Percentiles rank a stretch among this genome's conserved stretches.
Evolutionary conservation across 2,329 filamentous ascomycete species (phyloP).

Genomic region (Ilyonectria mors-panacis): DNA sequence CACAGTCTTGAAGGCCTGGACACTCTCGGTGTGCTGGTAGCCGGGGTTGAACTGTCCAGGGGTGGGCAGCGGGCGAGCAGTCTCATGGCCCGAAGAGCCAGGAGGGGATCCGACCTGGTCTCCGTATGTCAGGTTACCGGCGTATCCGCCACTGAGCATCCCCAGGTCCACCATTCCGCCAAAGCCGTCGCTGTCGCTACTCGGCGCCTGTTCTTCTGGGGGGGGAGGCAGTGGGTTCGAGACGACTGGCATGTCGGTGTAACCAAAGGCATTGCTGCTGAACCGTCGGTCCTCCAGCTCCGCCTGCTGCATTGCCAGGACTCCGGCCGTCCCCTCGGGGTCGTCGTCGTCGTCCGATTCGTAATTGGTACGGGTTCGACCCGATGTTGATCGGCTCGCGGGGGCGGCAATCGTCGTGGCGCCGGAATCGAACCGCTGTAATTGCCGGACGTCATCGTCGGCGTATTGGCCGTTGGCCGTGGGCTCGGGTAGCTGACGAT

Average conservation of each 20-base stretch:
- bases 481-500: slow-evolving; percentile 57
- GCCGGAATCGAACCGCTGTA: slow-evolving; percentile 66
- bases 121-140: slow-evolving; percentile 67
- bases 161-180: slow-evolving; percentile 77
- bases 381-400: slow-evolving; percentile 41
- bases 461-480: slow-evolving; percentile 61
- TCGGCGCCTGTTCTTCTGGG: slow-evolving; percentile 63
- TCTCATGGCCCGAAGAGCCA: slow-evolving; percentile 59
- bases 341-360: slow-evolving; percentile 82
- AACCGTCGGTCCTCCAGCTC: slow-evolving; percentile 80
- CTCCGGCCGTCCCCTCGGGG: slow-evolving; percentile 86
- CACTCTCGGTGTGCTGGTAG: slow-evolving; percentile 48
- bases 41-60: slow-evolving; percentile 54
- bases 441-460: slow-evolving; percentile 62
- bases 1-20: slow-evolving; percentile 69
- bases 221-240: slow-evolving; percentile 60
- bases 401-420: slow-evolving; percentile 60
- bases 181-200: slow-evolving; percentile 79
- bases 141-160: slow-evolving; percentile 80
- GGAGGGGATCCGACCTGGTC: slow-evolving; percentile 61
- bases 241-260: slow-evolving; percentile 50
- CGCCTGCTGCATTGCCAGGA: slow-evolving; percentile 87
- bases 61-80: slow-evolving; percentile 65
- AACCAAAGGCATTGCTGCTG: slow-evolving; percentile 50
- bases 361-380: slow-evolving; percentile 30